Evolutionary conservation across 805 yeast genomes (phyloP).

Genomic region (Huiozyma sinensis): DNA sequence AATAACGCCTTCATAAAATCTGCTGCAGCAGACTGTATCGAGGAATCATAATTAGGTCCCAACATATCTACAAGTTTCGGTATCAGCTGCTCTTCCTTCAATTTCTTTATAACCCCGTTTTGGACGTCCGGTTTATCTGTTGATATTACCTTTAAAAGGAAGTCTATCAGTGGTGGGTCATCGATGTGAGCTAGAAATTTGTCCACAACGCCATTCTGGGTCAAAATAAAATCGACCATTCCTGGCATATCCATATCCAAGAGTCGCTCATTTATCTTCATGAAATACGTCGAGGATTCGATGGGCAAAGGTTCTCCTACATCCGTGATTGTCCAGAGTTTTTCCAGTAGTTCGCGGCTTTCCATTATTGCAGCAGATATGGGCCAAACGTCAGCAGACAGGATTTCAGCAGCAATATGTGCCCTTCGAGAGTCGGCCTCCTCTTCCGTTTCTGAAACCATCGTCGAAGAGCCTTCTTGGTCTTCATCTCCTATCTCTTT

Average conservation of each 20-base stretch:
- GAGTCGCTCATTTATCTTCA: conserved; percentile 83
- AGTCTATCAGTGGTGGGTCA: conserved; percentile 91
- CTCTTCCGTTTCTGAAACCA: conserved; percentile 29
- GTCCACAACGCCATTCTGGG: conserved; percentile 62
- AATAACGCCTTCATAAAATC: conserved; percentile 91
- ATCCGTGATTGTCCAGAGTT: conserved; percentile 74
- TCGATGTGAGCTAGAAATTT: conserved; percentile 78
- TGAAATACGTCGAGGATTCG: conserved; percentile 73
- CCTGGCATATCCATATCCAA: conserved; percentile 82
- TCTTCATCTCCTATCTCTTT: conserved; percentile 20
- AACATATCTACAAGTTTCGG: conserved; percentile 62
- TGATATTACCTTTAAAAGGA: conserved; percentile 75
- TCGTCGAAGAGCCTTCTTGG: conserved; percentile 23
- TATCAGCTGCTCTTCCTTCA: conserved; percentile 64
- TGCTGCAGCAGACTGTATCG: conserved; percentile 86
- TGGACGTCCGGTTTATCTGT: conserved; percentile 87
- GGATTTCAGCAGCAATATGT: conserved; percentile 75
- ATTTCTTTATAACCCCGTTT: conserved; percentile 71
- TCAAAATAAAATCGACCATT: conserved; percentile 57
- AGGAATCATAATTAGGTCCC: conserved; percentile 54
- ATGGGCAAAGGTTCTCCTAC: conserved; percentile 57
- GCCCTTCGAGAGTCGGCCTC: conserved; percentile 36
- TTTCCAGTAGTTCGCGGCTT: conserved; percentile 48
- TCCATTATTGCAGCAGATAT: conserved; percentile 84
- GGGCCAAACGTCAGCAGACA: conserved; percentile 90